Evolutionary conservation across 306 rosid species (phyloP).

Genomic region (Cucurbita maxima): DNA sequence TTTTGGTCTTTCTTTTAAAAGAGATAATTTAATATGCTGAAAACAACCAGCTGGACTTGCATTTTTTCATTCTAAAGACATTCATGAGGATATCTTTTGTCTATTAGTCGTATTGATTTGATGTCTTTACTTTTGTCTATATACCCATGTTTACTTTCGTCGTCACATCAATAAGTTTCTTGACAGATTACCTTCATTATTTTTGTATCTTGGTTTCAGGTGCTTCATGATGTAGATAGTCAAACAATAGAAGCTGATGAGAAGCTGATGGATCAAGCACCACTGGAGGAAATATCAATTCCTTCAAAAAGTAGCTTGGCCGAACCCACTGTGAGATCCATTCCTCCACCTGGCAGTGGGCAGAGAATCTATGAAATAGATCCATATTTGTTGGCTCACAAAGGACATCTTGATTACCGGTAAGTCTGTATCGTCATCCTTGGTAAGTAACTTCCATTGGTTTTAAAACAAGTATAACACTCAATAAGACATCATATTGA

Average conservation of each 20-base stretch:
- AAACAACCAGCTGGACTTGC: background rate
- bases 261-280: conserved; percentile 20
- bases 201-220: conserved; percentile 14
- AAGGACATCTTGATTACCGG: conserved; percentile 85
- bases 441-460: background rate
- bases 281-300: conserved; percentile 23
- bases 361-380: conserved; percentile 70
- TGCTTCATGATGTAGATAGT: conserved; percentile 25
- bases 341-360: conserved; percentile 76
- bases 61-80: background rate
- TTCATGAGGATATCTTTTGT: background rate
- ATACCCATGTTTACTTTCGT: background rate
- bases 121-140: background rate
- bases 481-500: background rate
- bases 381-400: conserved; percentile 35
- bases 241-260: conserved; percentile 29
- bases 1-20: background rate
- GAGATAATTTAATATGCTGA: background rate
- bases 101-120: background rate
- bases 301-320: conserved; percentile 16
- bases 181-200: background rate
- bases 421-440: conserved; percentile 12
- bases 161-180: background rate
- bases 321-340: conserved; percentile 21
- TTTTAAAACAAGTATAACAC: background rate